Conservation (phyloP, 768 basidiomycete species). For the Macrocybe gigantea region DNA sequence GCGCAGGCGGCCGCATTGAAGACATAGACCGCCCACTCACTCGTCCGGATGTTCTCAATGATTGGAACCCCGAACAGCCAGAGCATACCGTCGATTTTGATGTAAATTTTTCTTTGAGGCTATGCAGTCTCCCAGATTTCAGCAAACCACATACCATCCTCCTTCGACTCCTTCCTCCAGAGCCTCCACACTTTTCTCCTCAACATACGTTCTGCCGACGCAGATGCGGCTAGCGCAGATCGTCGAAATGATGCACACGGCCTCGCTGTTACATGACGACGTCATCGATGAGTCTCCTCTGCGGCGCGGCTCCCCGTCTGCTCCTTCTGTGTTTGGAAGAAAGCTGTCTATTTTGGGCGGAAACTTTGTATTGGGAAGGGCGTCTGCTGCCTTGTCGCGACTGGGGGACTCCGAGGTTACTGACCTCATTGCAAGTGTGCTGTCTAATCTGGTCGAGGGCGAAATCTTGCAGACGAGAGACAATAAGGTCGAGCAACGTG, state of each 20-base stretch:
- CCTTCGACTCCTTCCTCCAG: constrained; percentile 17
- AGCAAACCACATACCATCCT: constrained; percentile 22
- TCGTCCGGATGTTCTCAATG: constrained; percentile 73
- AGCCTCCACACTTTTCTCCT: constrained; percentile 13
- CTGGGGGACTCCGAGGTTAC: constrained; percentile 82
- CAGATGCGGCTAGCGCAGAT: constrained; percentile 90
- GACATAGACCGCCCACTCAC: constrained; percentile 72
- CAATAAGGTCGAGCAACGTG: constrained; percentile 24
- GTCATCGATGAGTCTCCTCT: constrained; percentile 83
- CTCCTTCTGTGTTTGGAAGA: constrained; percentile 80
- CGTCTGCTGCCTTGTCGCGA: constrained; percentile 74
- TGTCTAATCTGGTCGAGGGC: constrained; percentile 89
- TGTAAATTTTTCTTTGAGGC: constrained; percentile 32
- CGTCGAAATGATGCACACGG: constrained; percentile 95
- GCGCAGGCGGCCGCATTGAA: constrained; percentile 41
- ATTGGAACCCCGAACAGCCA: constrained; percentile 81
- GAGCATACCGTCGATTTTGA: constrained; percentile 53
- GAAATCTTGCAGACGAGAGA: constrained; percentile 83
- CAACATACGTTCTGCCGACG: constrained; percentile 60
- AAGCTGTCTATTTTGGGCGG: constrained; percentile 86
- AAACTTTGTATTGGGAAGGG: constrained; percentile 86
- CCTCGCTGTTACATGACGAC: constrained; percentile 93
- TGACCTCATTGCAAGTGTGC: constrained; percentile 80
- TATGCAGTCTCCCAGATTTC: constrained; percentile 14
- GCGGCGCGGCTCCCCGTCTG: constrained; percentile 71